Base-by-base conservation (phyloP, 2,329 filamentous ascomycete species). In the Plectosphaerella sp. region DNA sequence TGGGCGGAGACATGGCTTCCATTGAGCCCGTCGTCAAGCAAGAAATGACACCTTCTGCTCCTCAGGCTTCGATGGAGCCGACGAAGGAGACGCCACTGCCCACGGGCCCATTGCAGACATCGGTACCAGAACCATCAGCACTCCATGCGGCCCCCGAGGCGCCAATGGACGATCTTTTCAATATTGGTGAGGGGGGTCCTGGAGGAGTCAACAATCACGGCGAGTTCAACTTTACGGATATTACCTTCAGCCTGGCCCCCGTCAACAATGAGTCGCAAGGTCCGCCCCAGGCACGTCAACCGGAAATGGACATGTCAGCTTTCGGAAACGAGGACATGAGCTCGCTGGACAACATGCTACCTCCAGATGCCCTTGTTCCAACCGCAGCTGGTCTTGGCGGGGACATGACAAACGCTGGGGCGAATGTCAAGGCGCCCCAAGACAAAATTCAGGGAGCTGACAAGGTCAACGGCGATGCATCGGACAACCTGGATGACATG, bases 181-280 rank as follows among this genome's bases (percentile, higher is more conserved):
- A 49, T 37, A 42, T 35, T 42, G 36, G 20, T 5, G 36, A 33
- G 16, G 50, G 37, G n/a, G 43, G 33, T n/a, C 47, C 48, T 55
- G 18, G 50, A 53, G 24, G 59, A 11, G 53, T 43, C 25, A 33
- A 33, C 11, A 56, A 50, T 16, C 63, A 67, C 46, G 62, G 71
- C n/a, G 72, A 74, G 49, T 68, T 75, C 8, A 74, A 74, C 55
- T 83, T 82, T 58, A 82, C 79, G 14, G 71, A 82, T 56, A 82
- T 82, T 77, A 72, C 78, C 36, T 83, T 83, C 57, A 74, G 76
- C 0, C 67, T 82, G 5, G 79, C 75, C 2, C 75, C 78, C 1
- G 56, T 71, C 9, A 68, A 64, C 47, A 64, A 64, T 52, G 64
- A 63, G 56, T 46, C 55, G 24, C 57, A 67, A 18, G 57, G 51